Evolutionary conservation across 2,329 filamentous ascomycete species (phyloP), one percentile per base, ranked within the genome.

Genomic region (Macrophomina tecta): DNA sequence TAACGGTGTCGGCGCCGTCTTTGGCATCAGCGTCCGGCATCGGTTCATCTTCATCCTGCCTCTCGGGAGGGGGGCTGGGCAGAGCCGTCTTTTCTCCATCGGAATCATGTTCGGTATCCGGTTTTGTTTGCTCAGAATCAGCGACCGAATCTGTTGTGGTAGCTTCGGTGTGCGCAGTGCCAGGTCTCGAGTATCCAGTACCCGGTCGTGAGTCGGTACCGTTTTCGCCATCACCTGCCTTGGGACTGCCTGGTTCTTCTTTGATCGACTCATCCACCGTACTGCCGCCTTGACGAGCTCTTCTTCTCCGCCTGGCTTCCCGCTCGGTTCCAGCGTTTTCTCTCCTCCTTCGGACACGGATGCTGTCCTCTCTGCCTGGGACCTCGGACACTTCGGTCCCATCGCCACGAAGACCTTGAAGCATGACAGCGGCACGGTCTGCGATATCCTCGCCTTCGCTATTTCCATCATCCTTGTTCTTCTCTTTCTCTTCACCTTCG

Each of bases 261-360:
- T 66, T 66, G 64, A 58, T 60, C 8, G 53, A 48, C n/a, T 66
- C 64, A 7, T 66, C 64, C 5, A 42, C 52, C 8, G 42, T 58
- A 45, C 64, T 66, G 16, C 64, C 53, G n/a, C 63, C 63, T 18
- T 66, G 64, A 4, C 53, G 52, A 5, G 42, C 53, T 65, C 78
- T 72, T 69, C 91, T 83, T 71, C 92, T 83, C 69, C 91, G 81
- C 72, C 92, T 82, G 49, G 92, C 83, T 67, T 88, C 85, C 64
- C 92, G 83, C 79, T 96, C 92, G 70, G 92, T 91, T 72, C 95
- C 92, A 1, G 92, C 91, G 69, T 88, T 92, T 75, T 94, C 90
- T 73, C 91, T 81, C 72, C 89, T 80, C 66, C 88, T 85, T 65
- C 93, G 82, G 66, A 92, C 83, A 12, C 83, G 81, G 23, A 86